Conservation (phyloP, 2,329 filamentous ascomycete genomes). For the Onygenales sp. region DNA sequence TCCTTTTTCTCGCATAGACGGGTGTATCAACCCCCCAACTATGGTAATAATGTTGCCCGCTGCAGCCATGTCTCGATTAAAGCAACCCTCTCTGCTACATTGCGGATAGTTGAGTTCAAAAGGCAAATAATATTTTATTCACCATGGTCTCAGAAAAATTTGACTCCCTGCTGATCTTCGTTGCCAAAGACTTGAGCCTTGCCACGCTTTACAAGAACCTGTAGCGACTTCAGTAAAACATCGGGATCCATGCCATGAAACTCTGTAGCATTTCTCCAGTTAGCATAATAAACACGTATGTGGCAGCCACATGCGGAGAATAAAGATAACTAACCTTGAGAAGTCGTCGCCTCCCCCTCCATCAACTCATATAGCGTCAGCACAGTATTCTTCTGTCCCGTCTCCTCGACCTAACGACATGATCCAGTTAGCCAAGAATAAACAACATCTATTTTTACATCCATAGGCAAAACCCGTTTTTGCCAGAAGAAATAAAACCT, state of each 20-base stretch:
- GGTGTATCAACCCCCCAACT: too few relatives aligned
- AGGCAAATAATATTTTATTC: too few relatives aligned
- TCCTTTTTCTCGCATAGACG: too few relatives aligned
- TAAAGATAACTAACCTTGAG: slow-evolving; percentile 46
- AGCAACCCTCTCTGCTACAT: neutral
- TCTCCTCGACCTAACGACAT: slow-evolving; percentile 55
- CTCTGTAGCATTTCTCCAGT: slow-evolving; percentile 41
- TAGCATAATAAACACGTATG: neutral
- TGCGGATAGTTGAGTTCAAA: neutral
- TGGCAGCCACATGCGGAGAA: neutral
- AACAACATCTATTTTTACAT: slow-evolving; percentile 1
- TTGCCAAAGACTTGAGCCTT: slow-evolving; percentile 90
- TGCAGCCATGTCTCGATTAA: too few relatives aligned
- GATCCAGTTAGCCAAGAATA: neutral
- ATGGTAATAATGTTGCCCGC: too few relatives aligned
- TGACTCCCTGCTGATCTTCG: slow-evolving; percentile 82
- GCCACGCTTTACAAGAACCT: slow-evolving; percentile 75
- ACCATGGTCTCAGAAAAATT: slow-evolving; percentile 68
- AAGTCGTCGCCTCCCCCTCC: slow-evolving; percentile 70
- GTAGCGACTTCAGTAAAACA: slow-evolving; percentile 67
- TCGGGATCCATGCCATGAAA: slow-evolving; percentile 84
- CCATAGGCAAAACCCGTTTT: neutral
- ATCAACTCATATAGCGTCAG: slow-evolving; percentile 86
- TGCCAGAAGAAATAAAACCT: slow-evolving; percentile 4
- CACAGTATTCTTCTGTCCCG: slow-evolving; percentile 79